Conservation (phyloP, 805 yeast species). For the Candida dendrica region DNA sequence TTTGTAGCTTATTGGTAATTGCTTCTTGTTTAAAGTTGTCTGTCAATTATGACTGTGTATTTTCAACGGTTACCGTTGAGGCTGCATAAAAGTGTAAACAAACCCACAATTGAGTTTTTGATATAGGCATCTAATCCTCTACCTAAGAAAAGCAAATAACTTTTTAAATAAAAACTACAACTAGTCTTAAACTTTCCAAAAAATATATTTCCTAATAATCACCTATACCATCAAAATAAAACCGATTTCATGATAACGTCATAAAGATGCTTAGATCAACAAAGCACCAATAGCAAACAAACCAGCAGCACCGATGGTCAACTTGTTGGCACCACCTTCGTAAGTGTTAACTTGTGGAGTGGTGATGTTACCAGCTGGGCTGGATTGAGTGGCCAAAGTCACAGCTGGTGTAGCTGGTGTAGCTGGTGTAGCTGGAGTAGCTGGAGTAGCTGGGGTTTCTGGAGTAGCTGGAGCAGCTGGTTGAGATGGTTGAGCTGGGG, state of each 20-base stretch:
- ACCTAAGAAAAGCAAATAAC: too few relatives aligned
- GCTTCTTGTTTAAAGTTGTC: too few relatives aligned
- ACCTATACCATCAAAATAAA: neutral
- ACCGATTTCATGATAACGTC: neutral
- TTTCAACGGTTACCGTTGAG: too few relatives aligned
- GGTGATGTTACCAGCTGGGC: conserved; percentile 21
- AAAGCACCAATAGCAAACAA: conserved; percentile 6
- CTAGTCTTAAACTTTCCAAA: too few relatives aligned
- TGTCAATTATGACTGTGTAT: too few relatives aligned
- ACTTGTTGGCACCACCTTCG: conserved; percentile 3
- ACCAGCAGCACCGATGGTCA: conserved; percentile 1
- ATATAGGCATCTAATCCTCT: too few relatives aligned
- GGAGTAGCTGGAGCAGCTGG: conserved; percentile 36
- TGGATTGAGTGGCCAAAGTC: conserved; percentile 23
- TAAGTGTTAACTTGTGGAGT: conserved; percentile 21
- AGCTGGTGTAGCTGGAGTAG: conserved; percentile 33
- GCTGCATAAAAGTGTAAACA: too few relatives aligned
- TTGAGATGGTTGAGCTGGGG: conserved; percentile 20
- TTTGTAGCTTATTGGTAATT: too few relatives aligned
- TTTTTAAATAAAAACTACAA: too few relatives aligned
- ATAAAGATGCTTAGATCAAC: conserved; percentile 4
- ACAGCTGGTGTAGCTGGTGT: conserved; percentile 23
- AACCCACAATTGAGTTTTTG: too few relatives aligned
- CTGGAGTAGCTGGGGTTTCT: conserved; percentile 31
- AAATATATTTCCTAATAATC: too few relatives aligned